These are phyloP conservation scores for Silene latifolia DNA, from an alignment of 148 eudicot species.

Conservation along the genomic window DNA sequence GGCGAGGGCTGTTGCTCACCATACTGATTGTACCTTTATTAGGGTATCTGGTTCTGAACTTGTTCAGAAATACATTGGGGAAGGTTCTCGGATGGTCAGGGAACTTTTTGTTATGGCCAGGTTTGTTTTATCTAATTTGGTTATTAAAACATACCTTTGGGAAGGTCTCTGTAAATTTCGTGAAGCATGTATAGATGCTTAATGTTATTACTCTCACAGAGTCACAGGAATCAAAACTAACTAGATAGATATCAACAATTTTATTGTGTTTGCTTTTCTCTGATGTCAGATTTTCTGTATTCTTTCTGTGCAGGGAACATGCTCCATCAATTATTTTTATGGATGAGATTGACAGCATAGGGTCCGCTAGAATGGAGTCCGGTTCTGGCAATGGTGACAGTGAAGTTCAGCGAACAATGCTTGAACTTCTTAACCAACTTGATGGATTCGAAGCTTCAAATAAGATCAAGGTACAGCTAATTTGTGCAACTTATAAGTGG, in stretches of 20 bases:
- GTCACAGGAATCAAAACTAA: neutral
- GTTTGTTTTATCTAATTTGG: constrained; percentile 28
- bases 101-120: constrained; percentile 84
- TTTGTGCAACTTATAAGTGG: neutral
- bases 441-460: constrained; percentile 78
- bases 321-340: constrained; percentile 70
- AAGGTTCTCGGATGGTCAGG: constrained; percentile 75
- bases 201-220: neutral
- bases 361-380: constrained; percentile 72
- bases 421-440: constrained; percentile 71
- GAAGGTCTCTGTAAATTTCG: neutral
- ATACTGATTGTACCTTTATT: constrained; percentile 68
- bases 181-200: constrained; percentile 2
- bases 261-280: neutral
- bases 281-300: neutral
- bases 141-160: neutral
- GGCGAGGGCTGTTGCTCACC: constrained; percentile 79
- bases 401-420: constrained; percentile 77
- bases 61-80: constrained; percentile 74
- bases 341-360: constrained; percentile 78
- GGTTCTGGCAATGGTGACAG: constrained; percentile 77
- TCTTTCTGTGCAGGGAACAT: constrained; percentile 50
- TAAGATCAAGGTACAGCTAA: constrained; percentile 48
- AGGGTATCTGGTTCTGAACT: constrained; percentile 76
- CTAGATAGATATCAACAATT: neutral